These are phyloP conservation scores for Nematocida homosporus DNA, from an alignment of 371 early-diverging fungal genomes.

Conservation along the genomic window DNA sequence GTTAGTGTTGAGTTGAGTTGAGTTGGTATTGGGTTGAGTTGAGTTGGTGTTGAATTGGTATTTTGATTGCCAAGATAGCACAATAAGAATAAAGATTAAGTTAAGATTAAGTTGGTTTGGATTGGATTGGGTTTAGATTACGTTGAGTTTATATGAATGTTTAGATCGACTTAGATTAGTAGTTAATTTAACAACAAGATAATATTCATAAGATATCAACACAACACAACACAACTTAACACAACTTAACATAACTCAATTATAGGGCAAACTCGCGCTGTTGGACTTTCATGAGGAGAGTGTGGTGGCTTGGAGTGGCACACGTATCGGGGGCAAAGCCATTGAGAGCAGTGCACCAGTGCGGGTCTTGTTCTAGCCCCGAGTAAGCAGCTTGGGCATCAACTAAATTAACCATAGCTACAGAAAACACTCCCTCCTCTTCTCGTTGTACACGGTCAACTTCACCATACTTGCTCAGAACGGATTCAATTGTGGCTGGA, in stretches of 20 bases:
- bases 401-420: conserved; percentile 1
- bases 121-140: too few relatives aligned
- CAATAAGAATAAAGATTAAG: not conserved
- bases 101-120: not conserved
- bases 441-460: conserved; percentile 14
- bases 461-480: conserved; percentile 32
- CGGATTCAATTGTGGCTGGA: not conserved
- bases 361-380: not conserved
- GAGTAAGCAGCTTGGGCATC: conserved; percentile 28
- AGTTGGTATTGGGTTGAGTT: too few relatives aligned
- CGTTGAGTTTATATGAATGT: too few relatives aligned
- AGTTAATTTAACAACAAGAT: too few relatives aligned
- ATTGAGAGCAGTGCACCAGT: not conserved
- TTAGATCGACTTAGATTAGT: too few relatives aligned
- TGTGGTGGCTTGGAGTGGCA: not conserved
- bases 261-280: conserved; percentile 25
- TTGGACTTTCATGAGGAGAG: conserved; percentile 34
- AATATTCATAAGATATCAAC: too few relatives aligned
- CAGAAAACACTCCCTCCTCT: not conserved
- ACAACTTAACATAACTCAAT: not conserved
- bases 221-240: not conserved
- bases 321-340: conserved; percentile 47
- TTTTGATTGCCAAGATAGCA: not conserved
- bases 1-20: too few relatives aligned
- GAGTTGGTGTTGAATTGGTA: too few relatives aligned